Evolutionary conservation across 129 eudicot species (phyloP).

Genomic region (Tanacetum coccineum): DNA sequence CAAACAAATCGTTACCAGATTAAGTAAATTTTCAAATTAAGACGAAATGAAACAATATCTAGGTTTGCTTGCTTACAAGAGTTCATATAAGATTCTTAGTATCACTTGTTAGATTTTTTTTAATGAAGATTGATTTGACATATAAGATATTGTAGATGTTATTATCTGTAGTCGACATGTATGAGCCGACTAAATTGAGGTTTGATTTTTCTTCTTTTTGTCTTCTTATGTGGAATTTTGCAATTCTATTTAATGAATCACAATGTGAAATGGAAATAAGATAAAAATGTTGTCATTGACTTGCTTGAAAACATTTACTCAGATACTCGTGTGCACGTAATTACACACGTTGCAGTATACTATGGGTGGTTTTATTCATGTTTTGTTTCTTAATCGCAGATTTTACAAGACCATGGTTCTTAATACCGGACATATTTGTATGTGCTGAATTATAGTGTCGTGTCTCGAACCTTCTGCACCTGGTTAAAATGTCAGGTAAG

Average conservation of each 20-base stretch:
- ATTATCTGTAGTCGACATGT: conserved; percentile 12
- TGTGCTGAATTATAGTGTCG: conserved; percentile 22
- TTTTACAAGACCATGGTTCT: conserved; percentile 8
- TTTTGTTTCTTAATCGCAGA: conserved; percentile 16
- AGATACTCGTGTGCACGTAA: conserved; percentile 19
- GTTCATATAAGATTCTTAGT: background rate
- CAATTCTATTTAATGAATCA: background rate
- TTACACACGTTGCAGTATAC: conserved; percentile 8
- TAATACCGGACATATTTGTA: conserved; percentile 19
- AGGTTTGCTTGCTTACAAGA: conserved; percentile 7
- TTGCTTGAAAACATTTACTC: background rate
- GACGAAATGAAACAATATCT: background rate
- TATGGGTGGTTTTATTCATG: conserved; percentile 1
- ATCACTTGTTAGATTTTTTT: conserved; percentile 14
- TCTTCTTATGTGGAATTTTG: conserved; percentile 14
- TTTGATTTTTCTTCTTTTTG: conserved; percentile 14
- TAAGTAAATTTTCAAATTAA: no score
- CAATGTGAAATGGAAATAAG: background rate
- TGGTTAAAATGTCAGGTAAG: conserved; percentile 69
- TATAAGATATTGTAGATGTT: conserved; percentile 17
- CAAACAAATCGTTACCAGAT: no score
- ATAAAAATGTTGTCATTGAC: conserved; percentile 2
- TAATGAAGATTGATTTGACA: background rate
- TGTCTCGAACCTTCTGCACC: conserved; percentile 37
- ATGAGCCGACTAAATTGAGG: background rate